Percentiles rank a stretch among this genome's conserved stretches.
Evolutionary conservation across 164 flowering plant genomes (phyloP).

Genomic region (Warburgia ugandensis): DNA sequence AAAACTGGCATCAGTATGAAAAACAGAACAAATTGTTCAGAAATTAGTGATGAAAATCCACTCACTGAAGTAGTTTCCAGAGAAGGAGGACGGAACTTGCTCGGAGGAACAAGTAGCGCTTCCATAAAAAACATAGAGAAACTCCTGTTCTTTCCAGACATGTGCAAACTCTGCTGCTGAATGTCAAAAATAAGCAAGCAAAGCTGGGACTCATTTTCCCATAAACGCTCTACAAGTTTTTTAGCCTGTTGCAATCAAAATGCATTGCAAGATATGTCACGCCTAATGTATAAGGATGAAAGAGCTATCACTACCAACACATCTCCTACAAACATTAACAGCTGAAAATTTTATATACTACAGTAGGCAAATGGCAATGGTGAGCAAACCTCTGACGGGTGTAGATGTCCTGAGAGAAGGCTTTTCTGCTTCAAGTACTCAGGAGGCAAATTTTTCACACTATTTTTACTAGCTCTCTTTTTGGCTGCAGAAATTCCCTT

Average conservation of each 20-base stretch:
- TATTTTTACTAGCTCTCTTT: conserved; percentile 9
- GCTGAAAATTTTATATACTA: no score
- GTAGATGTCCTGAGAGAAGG: conserved; percentile 30
- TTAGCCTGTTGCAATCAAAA: conserved; percentile 40
- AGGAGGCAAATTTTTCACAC: conserved; percentile 5
- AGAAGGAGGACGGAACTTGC: conserved; percentile 80
- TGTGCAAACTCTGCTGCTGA: conserved; percentile 28
- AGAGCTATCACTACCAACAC: no score
- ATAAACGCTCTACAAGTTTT: conserved; percentile 38
- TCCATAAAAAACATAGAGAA: conserved; percentile 73
- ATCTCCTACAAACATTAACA: no score
- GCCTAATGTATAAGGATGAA: no score
- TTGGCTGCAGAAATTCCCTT: conserved; percentile 13
- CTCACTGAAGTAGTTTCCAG: conserved; percentile 66
- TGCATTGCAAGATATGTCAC: no score
- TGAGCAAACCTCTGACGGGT: conserved; percentile 70
- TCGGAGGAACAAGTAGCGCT: conserved; percentile 82
- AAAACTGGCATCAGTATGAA: no score
- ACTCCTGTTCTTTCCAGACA: conserved; percentile 22
- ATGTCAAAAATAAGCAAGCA: conserved; percentile 67
- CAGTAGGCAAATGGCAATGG: neutral
- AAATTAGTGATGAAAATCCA: neutral
- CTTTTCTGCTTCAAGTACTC: conserved; percentile 32
- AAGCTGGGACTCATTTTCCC: conserved; percentile 67
- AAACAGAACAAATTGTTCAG: neutral